Base-by-base conservation (phyloP, 2,329 filamentous ascomycete species). In the Coniochaeta prunicola region DNA sequence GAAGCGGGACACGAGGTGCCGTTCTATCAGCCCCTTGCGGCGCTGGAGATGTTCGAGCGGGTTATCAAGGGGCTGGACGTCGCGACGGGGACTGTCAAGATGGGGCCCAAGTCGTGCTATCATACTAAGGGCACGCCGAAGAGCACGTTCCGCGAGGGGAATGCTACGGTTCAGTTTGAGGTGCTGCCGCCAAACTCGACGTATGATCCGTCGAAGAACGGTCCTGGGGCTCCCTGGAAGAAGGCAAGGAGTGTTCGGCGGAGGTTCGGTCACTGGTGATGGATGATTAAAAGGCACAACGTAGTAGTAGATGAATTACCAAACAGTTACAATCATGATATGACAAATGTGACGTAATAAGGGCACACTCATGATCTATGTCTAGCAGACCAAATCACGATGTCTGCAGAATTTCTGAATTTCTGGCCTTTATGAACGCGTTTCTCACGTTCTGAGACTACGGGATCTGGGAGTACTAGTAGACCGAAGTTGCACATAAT, bases 21-120 rank as follows among this genome's bases (percentile, higher is more conserved):
- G 0, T 82, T 81, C 66, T 83, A 83, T 66, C 80, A 83, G 65
- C 82, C 76, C 3, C 69, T 78, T 33, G 76, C 73, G 13, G 68
- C 79, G 8, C 68, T 81, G 13, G 75, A 76, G 61, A 71, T 82
- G 60, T 80, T 83, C 62, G 71, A 77, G 67, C 74, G 80, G 13
- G 76, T 75, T 12, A 69, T 83, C 59, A 63, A 66, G 12, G 73
- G 77, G n/a, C 66, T 71, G 21, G 80, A 84, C 58, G 72, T 86
- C 58, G 77, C 77, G 24, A 80, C 78, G 1, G 81, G 81, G 10
- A 64, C 66, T 48, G 42, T 57, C 7, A 34, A 50, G 30, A 55
- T 55, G 28, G 59, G 33, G 15, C 34, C 33, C 33, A 56, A 45
- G 3, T 33, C 30, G 31, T 55, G 53, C 17, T 78, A 76, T 60